Base-by-base conservation (phyloP, 768 basidiomycete species). In the Antrodiella citrinella region DNA sequence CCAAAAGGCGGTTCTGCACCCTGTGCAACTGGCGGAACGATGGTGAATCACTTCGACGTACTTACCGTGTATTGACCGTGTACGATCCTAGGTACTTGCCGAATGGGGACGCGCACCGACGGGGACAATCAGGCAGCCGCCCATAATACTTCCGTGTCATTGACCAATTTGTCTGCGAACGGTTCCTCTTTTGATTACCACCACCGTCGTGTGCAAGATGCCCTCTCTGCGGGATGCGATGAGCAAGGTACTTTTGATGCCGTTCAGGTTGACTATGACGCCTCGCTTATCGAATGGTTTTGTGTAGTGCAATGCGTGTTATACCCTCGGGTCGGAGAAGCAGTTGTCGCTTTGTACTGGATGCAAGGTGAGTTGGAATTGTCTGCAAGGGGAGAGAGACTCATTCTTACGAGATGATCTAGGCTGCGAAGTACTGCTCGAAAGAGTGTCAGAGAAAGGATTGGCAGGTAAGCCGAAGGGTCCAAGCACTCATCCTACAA, bases 391-490 rank as follows among this genome's bases (percentile, higher is more conserved):
- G 26, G 19, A 3, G 39, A 12, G 11, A 13, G 19, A 7, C 35
- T 39, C 51, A 39, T 2, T 26, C 23, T n/a, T 20, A 23, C 19
- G 13, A 19, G 9, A 45, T 39, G n/a, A 24, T 10, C 19, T 30
- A 59, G 56, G 53, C 56, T 12, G 50, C 52, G 15, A 51, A 45
- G 23, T 57, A 60, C 45, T 60, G 59, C 53, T 60, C 59, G 19
- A 50, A 50, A 18, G 61, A 60, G 39, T 62, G 61, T 39, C 61
- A 62, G 47, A 56, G 51, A 35, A 53, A 54, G 15, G 56, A 61
- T 47, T 62, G 61, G 58, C 56, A 56, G 59, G 59, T 58, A 44
- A 12, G 42, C 21, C 19, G 20, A 24, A 24, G 38, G 25, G n/a
- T 46, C 25, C 42, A 23, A 20, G 10, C 26, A 2, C 4, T 44